Conservation (phyloP, 2,329 filamentous ascomycete genomes). For the Mariannaea elegans region DNA sequence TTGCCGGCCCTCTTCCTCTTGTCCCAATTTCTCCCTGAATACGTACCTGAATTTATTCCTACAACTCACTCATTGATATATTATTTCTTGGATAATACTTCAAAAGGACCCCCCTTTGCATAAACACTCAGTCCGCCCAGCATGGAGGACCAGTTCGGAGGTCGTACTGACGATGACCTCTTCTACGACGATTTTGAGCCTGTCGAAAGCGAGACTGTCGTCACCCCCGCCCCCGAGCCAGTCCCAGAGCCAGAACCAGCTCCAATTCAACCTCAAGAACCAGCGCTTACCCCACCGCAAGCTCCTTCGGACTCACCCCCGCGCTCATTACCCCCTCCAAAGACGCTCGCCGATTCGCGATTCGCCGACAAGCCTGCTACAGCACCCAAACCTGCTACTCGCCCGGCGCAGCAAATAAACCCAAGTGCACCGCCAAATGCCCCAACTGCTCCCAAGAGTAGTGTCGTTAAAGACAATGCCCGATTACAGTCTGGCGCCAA, state of each 20-base stretch:
- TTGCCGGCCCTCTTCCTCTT: too few relatives aligned
- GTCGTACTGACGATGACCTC: conserved; percentile 69
- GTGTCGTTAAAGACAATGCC: conserved; percentile 48
- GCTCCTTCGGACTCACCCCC: conserved; percentile 4
- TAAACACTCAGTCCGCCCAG: conserved; percentile 1
- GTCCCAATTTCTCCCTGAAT: too few relatives aligned
- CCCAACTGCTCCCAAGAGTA: conserved; percentile 43
- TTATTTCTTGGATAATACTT: neutral
- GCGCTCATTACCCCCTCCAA: conserved; percentile 24
- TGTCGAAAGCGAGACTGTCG: conserved; percentile 50
- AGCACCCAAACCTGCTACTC: conserved; percentile 18
- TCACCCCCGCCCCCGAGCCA: conserved; percentile 30
- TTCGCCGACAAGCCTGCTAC: conserved; percentile 42
- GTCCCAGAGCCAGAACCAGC: conserved; percentile 14
- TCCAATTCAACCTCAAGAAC: conserved; percentile 23
- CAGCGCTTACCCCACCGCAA: conserved; percentile 19
- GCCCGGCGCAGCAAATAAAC: conserved; percentile 27
- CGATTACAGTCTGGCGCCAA: conserved; percentile 65
- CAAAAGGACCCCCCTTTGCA: neutral
- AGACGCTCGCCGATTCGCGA: conserved; percentile 44
- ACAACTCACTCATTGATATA: neutral
- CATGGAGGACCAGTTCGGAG: conserved; percentile 70
- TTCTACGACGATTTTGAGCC: conserved; percentile 71
- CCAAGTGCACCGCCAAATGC: conserved; percentile 44
- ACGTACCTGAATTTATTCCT: neutral